A percentile compares a stretch with the other conserved stretches of the same genome.
Evolutionary conservation across 75 land plant species (phyloP).

Genomic region (Adiantum capillusveneris): DNA sequence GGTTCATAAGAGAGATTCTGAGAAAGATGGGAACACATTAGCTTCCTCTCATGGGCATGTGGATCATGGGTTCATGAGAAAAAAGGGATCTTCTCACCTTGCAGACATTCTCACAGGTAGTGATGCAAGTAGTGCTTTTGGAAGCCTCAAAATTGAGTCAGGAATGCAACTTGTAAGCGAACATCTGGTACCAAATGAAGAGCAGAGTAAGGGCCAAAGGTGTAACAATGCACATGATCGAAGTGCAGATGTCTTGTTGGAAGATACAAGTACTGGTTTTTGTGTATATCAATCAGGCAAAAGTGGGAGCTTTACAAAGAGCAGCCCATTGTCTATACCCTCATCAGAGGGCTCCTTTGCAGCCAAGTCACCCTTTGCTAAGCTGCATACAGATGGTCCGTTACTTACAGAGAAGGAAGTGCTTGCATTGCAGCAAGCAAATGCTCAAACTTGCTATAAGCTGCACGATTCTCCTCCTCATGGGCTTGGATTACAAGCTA

Average conservation of each 20-base stretch:
- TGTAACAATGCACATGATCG: neutral
- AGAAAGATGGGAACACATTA: neutral
- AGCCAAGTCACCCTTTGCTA: slow-evolving; percentile 9
- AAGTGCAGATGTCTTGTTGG: neutral
- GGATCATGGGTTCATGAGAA: slow-evolving; percentile 1
- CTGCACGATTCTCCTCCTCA: slow-evolving; percentile 11
- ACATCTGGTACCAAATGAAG: no score
- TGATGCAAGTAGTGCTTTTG: no score
- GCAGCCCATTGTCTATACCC: slow-evolving; percentile 22
- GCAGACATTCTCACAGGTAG: no score
- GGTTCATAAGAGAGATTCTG: slow-evolving; percentile 7
- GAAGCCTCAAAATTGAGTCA: no score
- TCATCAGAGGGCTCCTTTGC: slow-evolving; percentile 10
- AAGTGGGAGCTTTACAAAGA: slow-evolving; percentile 6
- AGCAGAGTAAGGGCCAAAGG: slow-evolving; percentile 1
- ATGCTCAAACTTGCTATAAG: slow-evolving; percentile 1
- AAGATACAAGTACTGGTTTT: neutral
- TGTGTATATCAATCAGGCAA: slow-evolving; percentile 36
- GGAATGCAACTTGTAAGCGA: neutral
- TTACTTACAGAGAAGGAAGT: slow-evolving; percentile 34
- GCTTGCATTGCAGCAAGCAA: neutral
- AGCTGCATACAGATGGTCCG: slow-evolving; percentile 68
- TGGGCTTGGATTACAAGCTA: slow-evolving; percentile 5
- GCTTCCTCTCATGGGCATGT: slow-evolving; percentile 1
- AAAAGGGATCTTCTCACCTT: no score